phyloP scores from a whole-genome alignment of 805 yeast genomes.

The Clavispora vitiphila region DNA sequence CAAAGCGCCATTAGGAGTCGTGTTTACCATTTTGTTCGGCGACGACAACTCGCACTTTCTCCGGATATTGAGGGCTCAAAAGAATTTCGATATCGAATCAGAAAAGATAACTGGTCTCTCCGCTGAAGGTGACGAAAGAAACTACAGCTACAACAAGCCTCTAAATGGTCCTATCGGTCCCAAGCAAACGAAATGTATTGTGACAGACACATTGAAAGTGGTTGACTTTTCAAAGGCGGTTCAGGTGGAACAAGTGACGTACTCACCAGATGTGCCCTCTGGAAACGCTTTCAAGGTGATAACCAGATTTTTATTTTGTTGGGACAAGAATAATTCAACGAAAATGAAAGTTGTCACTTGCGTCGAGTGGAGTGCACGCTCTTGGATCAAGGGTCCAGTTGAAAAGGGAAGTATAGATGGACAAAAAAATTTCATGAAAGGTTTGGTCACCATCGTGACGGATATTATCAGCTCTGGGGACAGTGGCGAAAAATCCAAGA shows the following conservation, averaged over 20 bases:
- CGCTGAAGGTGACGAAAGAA: constrained; percentile 40
- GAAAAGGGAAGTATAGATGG: constrained; percentile 83
- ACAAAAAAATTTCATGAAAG: constrained; percentile 42
- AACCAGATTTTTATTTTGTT: constrained; percentile 65
- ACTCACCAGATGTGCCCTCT: constrained; percentile 95
- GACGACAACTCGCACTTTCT: constrained; percentile 39
- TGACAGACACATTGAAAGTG: constrained; percentile 54
- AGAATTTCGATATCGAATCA: constrained; percentile 20
- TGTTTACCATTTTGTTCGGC: constrained; percentile 70
- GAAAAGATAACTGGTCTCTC: constrained; percentile 29
- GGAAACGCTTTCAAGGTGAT: constrained; percentile 76
- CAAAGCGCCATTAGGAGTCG: constrained; percentile 72
- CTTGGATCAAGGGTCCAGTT: constrained; percentile 88
- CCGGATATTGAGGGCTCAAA: constrained; percentile 28
- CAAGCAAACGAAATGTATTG: constrained; percentile 72
- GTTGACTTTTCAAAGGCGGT: constrained; percentile 52
- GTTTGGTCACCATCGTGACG: constrained; percentile 7
- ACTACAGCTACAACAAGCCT: constrained; percentile 67
- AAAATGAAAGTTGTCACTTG: constrained; percentile 56
- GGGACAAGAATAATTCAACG: constrained; percentile 68
- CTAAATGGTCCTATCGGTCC: constrained; percentile 87
- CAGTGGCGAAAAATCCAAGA: constrained; percentile 6
- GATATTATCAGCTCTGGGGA: constrained; percentile 7
- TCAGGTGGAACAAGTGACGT: constrained; percentile 56
- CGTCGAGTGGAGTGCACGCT: constrained; percentile 84